Percentiles rank a stretch among this genome's conserved stretches.
These are phyloP conservation scores for Tardiomyces blankii DNA, from an alignment of 1,139 yeast species.

Conservation along the genomic window DNA sequence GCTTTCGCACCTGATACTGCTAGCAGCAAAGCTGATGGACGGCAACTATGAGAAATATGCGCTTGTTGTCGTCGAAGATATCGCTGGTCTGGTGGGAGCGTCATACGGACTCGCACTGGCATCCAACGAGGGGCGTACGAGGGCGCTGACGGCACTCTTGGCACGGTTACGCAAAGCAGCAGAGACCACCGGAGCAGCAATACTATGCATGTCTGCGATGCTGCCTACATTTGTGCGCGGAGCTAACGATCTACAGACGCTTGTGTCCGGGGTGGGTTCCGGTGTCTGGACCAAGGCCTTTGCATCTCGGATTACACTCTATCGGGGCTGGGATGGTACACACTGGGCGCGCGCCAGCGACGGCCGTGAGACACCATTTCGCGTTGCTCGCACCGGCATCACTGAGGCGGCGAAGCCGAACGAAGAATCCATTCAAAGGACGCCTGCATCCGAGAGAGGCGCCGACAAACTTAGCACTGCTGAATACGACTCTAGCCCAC, in stretches of 20 bases:
- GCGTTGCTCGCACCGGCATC: neutral
- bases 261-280: conserved; percentile 9
- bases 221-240: neutral
- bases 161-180: conserved; percentile 7
- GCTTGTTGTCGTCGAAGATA: conserved; percentile 3
- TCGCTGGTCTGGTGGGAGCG: neutral
- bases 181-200: neutral
- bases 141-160: conserved; percentile 6
- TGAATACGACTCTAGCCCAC: no score
- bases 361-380: neutral
- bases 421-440: no score
- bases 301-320: conserved; percentile 7
- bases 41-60: neutral
- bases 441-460: no score
- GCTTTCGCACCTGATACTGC: conserved; percentile 7
- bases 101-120: neutral
- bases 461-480: no score
- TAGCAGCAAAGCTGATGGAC: conserved; percentile 3
- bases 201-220: neutral
- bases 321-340: conserved; percentile 5
- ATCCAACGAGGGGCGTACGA: conserved; percentile 1
- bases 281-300: conserved; percentile 10
- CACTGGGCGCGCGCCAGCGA: neutral
- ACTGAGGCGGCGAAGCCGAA: neutral
- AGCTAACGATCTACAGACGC: conserved; percentile 1